Evolutionary conservation across 2,329 filamentous ascomycete genomes (phyloP), one percentile per base, ranked within the genome.

Genomic region (Botrytis sinoallii): DNA sequence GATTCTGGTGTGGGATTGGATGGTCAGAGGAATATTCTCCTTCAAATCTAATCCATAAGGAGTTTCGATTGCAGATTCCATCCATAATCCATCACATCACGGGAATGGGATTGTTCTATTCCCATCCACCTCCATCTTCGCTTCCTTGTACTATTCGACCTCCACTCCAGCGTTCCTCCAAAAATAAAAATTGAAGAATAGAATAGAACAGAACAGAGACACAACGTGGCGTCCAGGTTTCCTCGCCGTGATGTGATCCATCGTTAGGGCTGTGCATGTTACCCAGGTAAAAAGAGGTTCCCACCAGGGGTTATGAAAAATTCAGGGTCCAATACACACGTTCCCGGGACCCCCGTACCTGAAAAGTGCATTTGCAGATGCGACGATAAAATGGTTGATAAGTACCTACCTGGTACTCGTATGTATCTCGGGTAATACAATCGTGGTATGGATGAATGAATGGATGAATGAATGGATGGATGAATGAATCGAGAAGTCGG

Each of bases 251-350:
- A 66, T 42, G 22, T 71, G 60, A 71, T 71, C 70, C 70, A 71
- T 71, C 60, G 44, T 65, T 71, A 71, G 70, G 70, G 70, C 70
- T 71, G 70, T 71, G 70, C 60, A 71, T 40, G 14, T 48, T 20
- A 67, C 46, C 14, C 65, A 38, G 25, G 25, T 10, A 29, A 44
- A 46, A 65, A 65, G 12, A 22, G 29, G 35, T 55, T 67, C 16
- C 44, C 64, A 52, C 44, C 22, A 46, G 68, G 40, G 25, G 14
- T 70, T 48, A 14, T 32, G 16, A n/a, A 52, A 52, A 29, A 29
- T 29, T 46, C 40, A 63, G 55, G 68, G 68, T 32, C 32, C 61
- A 29, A 8, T 20, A 44, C 29, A 65, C 63, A 46, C 20, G 40
- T 12, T 46, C 61, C 52, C 44, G 32, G 46, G 32, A n/a, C 32